Conservation (phyloP, 768 basidiomycete species). For the Hirschioporus abietinus region DNA sequence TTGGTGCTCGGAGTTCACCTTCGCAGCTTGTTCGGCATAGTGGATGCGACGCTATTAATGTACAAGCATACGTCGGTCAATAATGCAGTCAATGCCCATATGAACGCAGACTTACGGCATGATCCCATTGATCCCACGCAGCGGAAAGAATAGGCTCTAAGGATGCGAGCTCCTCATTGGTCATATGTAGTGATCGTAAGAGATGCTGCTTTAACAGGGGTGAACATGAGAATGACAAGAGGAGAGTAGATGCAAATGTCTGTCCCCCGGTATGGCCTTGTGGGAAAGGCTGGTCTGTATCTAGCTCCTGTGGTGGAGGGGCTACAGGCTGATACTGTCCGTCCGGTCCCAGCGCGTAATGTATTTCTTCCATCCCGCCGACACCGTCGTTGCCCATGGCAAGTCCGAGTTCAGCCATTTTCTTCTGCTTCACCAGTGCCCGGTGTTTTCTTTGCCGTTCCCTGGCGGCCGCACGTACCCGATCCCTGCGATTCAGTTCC, state of each 20-base stretch:
- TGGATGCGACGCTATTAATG: slow-evolving; percentile 39
- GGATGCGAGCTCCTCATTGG: slow-evolving; percentile 72
- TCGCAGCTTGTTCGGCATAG: slow-evolving; percentile 33
- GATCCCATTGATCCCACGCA: slow-evolving; percentile 85
- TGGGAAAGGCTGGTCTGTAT: slow-evolving; percentile 58
- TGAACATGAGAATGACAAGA: slow-evolving; percentile 72
- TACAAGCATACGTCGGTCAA: not conserved
- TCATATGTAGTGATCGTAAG: slow-evolving; percentile 65
- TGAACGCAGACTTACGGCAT: slow-evolving; percentile 46
- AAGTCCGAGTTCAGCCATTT: slow-evolving; percentile 76
- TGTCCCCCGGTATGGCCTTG: slow-evolving; percentile 60
- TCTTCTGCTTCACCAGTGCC: slow-evolving; percentile 68
- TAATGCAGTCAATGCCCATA: slow-evolving; percentile 10
- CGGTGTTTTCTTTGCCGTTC: slow-evolving; percentile 84
- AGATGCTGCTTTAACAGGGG: slow-evolving; percentile 72
- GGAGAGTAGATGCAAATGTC: slow-evolving; percentile 72
- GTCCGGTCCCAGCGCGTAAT: slow-evolving; percentile 51
- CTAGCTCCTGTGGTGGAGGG: slow-evolving; percentile 30
- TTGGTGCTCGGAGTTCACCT: slow-evolving; percentile 14
- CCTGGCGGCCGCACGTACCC: slow-evolving; percentile 69
- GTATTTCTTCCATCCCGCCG: slow-evolving; percentile 59
- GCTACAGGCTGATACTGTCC: slow-evolving; percentile 30
- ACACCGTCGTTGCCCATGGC: slow-evolving; percentile 76
- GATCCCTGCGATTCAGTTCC: slow-evolving; percentile 61
- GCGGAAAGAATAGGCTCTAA: slow-evolving; percentile 77